Evolutionary conservation across 495 filamentous ascomycete species (phyloP).

Genomic region (Copromyces sp.): DNA sequence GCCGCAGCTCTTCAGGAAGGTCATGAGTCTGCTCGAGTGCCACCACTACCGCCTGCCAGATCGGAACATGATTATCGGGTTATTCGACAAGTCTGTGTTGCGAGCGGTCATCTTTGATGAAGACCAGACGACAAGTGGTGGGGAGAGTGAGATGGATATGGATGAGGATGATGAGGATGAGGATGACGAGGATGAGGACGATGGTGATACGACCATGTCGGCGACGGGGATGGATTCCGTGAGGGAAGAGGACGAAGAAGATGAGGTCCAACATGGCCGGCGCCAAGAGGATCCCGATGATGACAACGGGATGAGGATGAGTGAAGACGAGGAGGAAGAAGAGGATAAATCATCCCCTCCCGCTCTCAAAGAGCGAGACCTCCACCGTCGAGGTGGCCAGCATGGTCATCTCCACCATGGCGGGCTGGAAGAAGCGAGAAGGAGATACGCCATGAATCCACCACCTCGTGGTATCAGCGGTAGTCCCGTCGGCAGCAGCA

Average conservation of each 20-base stretch:
- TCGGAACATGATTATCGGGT: slow-evolving; percentile 78
- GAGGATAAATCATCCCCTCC: slow-evolving; percentile 22
- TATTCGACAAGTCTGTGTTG: slow-evolving; percentile 86
- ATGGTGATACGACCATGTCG: background rate
- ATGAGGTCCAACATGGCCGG: background rate
- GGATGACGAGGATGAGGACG: slow-evolving; percentile 4
- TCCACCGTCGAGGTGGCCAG: background rate
- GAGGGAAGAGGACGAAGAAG: slow-evolving; percentile 1
- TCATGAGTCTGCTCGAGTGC: slow-evolving; percentile 75
- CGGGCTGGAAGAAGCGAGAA: background rate
- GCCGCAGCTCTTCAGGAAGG: slow-evolving; percentile 66
- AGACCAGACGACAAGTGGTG: slow-evolving; percentile 17
- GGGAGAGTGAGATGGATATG: background rate
- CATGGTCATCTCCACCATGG: background rate
- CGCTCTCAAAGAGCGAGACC: background rate
- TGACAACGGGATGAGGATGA: slow-evolving; percentile 7
- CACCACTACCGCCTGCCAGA: slow-evolving; percentile 81
- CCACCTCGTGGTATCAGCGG: background rate
- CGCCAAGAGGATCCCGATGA: slow-evolving; percentile 4
- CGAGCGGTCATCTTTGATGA: slow-evolving; percentile 62
- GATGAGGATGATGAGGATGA: slow-evolving; percentile 11
- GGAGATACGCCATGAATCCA: background rate
- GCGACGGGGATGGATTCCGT: background rate
- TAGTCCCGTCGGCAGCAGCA: background rate
- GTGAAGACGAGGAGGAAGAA: slow-evolving; percentile 7